phyloP scores from a whole-genome alignment of 129 eudicot species.

The Tagetes erecta region DNA sequence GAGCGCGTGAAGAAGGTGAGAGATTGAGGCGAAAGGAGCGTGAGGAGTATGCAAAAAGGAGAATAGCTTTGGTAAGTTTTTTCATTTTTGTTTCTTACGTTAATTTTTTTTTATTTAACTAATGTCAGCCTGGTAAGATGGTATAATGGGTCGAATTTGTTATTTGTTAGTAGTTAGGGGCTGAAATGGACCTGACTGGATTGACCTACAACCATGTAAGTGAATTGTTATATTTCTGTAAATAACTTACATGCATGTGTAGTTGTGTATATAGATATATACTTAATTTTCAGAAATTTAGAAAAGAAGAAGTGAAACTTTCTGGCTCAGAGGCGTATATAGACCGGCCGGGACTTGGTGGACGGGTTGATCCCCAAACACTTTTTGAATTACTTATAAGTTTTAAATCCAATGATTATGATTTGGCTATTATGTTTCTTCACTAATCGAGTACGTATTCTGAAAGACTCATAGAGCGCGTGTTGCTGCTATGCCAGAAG shows the following conservation, averaged over 20 bases:
- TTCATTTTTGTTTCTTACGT: background rate
- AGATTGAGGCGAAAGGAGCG: slow-evolving; percentile 90
- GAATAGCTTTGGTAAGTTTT: slow-evolving; percentile 79
- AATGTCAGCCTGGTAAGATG: too few species aligned
- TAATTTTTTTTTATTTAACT: too few species aligned
- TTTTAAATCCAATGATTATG: background rate
- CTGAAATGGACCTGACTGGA: background rate
- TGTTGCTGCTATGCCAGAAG: slow-evolving; percentile 96
- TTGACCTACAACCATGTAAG: background rate
- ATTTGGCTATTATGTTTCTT: slow-evolving; percentile 4
- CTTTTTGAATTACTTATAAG: too few species aligned
- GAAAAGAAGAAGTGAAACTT: too few species aligned
- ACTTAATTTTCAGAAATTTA: too few species aligned
- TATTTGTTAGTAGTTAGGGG: background rate
- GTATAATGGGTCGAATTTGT: too few species aligned
- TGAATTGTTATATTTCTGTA: too few species aligned
- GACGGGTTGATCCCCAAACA: too few species aligned
- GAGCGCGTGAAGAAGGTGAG: slow-evolving; percentile 98
- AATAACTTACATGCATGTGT: too few species aligned
- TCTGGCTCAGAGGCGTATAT: too few species aligned
- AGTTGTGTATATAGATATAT: too few species aligned
- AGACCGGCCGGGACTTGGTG: too few species aligned
- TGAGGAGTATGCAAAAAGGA: slow-evolving; percentile 81
- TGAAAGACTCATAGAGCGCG: slow-evolving; percentile 85
- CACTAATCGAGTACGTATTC: background rate